Evolutionary conservation across 1,284 basidiomycete species (phyloP), one percentile per base, ranked within the genome.

Genomic region (Ustilago esculenta): DNA sequence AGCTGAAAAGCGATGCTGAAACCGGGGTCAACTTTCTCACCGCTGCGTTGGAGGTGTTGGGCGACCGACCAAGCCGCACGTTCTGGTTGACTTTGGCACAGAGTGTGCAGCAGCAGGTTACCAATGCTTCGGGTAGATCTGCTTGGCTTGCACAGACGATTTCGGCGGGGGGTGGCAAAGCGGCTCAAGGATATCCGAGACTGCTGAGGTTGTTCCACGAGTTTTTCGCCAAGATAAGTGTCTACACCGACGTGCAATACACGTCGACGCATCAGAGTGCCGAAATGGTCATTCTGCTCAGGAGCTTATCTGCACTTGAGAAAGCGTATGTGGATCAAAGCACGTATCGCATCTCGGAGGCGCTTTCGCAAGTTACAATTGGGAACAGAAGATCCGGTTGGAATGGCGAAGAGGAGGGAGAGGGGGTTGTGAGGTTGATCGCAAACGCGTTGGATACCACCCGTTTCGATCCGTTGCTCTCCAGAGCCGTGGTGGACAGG

Each of bases 181-280:
- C 23, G 3, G 36, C 17, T 15, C 51, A 18, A 7, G 68, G 61
- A 5, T 97, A 98, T 83, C 91, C 92, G 1, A 87, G 87, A 45
- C 84, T 98, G 4, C 82, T 98, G 7, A 87, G 95, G 12, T 85
- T 96, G 11, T 94, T 98, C 82, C 94, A 98, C 52, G 92, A 94
- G 35, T 95, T 98, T 83, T 97, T 98, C 80, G 88, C 90, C 17
- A 94, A 94, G 81, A 94, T 97, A 44, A 88, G 92, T 0, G 89
- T 96, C 5, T 91, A 96, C 75, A 96, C 94, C 0, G 94, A 97
- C 80, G 95, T 94, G 0, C 85, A 91, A 4, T 98, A 98, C 81
- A 89, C 88, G 0, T 86, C 88, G 44, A 85, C 87, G 6, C 86
- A 90, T 47, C 94, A 97, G 83, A 94, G 92, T 75, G 90, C 93